Evolutionary conservation across 805 yeast genomes (phyloP).

Genomic region (Ogataea angusta): DNA sequence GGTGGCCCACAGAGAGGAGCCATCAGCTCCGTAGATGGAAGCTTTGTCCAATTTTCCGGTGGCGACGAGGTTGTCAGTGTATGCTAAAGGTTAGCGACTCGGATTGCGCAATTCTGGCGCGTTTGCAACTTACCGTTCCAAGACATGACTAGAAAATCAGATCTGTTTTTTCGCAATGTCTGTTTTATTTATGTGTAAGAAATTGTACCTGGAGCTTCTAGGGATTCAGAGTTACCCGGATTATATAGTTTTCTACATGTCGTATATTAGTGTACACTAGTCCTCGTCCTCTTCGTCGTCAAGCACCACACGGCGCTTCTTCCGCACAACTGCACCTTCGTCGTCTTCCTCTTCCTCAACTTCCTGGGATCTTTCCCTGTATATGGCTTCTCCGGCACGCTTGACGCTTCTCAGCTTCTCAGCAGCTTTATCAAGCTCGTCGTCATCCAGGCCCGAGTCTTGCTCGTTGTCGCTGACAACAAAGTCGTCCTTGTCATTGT

Average conservation of each 20-base stretch:
- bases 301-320: slow-evolving; percentile 47
- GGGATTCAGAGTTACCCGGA: slow-evolving; percentile 9
- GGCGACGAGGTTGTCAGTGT: slow-evolving; percentile 87
- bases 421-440: slow-evolving; percentile 49
- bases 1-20: slow-evolving; percentile 93
- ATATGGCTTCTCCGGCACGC: slow-evolving; percentile 52
- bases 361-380: slow-evolving; percentile 33
- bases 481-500: slow-evolving; percentile 34
- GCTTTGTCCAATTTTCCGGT: slow-evolving; percentile 91
- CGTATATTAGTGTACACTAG: slow-evolving; percentile 7
- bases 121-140: slow-evolving; percentile 33
- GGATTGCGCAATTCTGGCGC: background rate
- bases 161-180: slow-evolving; percentile 1
- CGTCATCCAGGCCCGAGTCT: slow-evolving; percentile 32
- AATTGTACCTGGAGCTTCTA: background rate
- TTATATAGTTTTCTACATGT: background rate
- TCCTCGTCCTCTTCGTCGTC: slow-evolving; percentile 48
- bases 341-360: slow-evolving; percentile 42
- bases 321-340: slow-evolving; percentile 41
- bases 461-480: slow-evolving; percentile 37
- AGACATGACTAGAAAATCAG: slow-evolving; percentile 23
- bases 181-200: slow-evolving; percentile 3
- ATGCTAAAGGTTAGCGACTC: slow-evolving; percentile 51
- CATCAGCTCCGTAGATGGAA: slow-evolving; percentile 89
- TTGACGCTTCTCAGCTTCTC: slow-evolving; percentile 56